These are phyloP conservation scores for Cylindrotheca closterium DNA, from an alignment of 108 stramenopile species.

Conservation along the genomic window DNA sequence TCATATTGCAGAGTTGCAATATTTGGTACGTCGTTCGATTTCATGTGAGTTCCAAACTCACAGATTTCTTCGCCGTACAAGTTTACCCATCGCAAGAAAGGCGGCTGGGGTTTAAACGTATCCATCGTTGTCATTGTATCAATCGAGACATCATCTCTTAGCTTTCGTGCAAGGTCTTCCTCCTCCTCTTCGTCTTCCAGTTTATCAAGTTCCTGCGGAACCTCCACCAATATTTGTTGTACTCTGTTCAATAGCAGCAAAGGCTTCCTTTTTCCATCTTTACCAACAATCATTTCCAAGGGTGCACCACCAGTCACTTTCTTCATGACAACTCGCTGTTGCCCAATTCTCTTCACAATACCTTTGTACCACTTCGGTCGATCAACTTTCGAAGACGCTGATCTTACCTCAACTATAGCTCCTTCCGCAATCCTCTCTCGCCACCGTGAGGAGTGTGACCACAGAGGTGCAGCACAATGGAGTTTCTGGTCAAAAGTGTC, in stretches of 20 bases:
- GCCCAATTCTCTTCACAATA: slow-evolving; percentile 48
- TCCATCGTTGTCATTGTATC: slow-evolving; percentile 5
- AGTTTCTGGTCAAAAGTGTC: slow-evolving; percentile 18
- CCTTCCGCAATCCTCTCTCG: slow-evolving; percentile 55
- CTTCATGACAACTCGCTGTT: slow-evolving; percentile 24
- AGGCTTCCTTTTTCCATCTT: slow-evolving; percentile 24
- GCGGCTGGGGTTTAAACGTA: slow-evolving; percentile 37
- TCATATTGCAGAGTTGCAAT: slow-evolving; percentile 68
- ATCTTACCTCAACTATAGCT: slow-evolving; percentile 65
- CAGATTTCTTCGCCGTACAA: slow-evolving; percentile 86
- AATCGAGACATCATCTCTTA: not conserved
- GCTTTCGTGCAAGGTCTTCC: slow-evolving; percentile 7
- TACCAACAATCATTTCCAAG: slow-evolving; percentile 41
- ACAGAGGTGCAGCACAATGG: slow-evolving; percentile 58
- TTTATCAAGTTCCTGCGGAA: slow-evolving; percentile 55
- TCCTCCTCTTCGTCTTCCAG: slow-evolving; percentile 12
- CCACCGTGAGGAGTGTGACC: slow-evolving; percentile 66
- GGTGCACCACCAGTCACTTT: slow-evolving; percentile 60
- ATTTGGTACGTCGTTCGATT: slow-evolving; percentile 25
- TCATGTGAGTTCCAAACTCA: slow-evolving; percentile 57
- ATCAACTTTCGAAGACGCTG: slow-evolving; percentile 43
- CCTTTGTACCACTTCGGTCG: slow-evolving; percentile 79
- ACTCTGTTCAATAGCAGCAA: slow-evolving; percentile 52
- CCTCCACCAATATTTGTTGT: slow-evolving; percentile 68
- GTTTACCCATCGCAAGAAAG: slow-evolving; percentile 76